Evolutionary conservation across 1,139 yeast species (phyloP).

Genomic region (Wickerhamomyces sp.): DNA sequence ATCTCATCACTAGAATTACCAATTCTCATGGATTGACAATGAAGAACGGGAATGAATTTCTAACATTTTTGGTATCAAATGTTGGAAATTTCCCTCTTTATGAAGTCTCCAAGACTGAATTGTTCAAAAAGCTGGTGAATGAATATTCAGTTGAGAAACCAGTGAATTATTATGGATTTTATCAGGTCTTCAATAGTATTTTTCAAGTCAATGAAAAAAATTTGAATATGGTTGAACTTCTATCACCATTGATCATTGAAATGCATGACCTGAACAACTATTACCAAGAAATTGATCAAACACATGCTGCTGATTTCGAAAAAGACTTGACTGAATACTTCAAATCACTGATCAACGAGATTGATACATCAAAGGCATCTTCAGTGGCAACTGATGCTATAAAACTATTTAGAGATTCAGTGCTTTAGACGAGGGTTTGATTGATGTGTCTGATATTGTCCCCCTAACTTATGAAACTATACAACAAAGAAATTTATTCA

Average conservation of each 20-base stretch:
- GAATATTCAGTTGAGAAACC: conserved; percentile 18
- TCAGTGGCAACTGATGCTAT: conserved; percentile 16
- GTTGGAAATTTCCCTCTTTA: conserved; percentile 17
- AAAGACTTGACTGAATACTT: conserved; percentile 23
- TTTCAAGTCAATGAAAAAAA: conserved; percentile 6
- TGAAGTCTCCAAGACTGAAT: conserved; percentile 23
- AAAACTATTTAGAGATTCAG: conserved; percentile 1
- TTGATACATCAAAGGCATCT: conserved; percentile 18
- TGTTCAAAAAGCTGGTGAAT: conserved; percentile 24
- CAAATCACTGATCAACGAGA: conserved; percentile 4
- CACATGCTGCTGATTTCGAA: conserved; percentile 32
- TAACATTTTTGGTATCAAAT: conserved; percentile 14
- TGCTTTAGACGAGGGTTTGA: no score
- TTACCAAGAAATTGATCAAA: conserved; percentile 35
- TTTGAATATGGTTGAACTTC: conserved; percentile 24
- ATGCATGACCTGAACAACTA: conserved; percentile 49
- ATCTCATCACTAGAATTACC: conserved; percentile 28
- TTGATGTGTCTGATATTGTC: no score
- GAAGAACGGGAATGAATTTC: conserved; percentile 24
- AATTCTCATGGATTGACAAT: conserved; percentile 26
- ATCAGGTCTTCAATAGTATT: conserved; percentile 13
- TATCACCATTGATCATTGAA: conserved; percentile 41
- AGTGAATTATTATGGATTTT: conserved; percentile 22
- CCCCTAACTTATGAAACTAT: neutral
- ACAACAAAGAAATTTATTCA: no score